Evolutionary conservation across 2,329 filamentous ascomycete species (phyloP).

Genomic region (Stenocarpella maydis): DNA sequence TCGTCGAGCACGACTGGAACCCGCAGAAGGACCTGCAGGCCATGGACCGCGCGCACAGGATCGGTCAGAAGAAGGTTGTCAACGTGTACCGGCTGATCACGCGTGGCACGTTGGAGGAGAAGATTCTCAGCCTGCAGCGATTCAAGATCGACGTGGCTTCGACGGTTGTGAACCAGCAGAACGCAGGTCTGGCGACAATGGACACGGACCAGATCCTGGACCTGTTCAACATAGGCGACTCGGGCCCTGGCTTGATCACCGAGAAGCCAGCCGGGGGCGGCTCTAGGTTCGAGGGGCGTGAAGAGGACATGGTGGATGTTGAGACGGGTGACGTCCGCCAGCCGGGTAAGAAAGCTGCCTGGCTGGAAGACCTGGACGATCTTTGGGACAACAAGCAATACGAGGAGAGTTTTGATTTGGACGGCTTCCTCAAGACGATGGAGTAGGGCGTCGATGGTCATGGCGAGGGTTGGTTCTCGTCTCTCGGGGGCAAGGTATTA

Average conservation of each 20-base stretch:
- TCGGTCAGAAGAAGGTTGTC: conserved; percentile 99
- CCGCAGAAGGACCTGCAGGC: conserved; percentile 98
- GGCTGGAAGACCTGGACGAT: conserved; percentile 93
- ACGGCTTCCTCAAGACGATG: conserved; percentile 96
- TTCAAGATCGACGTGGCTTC: conserved; percentile 99
- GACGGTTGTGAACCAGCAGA: conserved; percentile 98
- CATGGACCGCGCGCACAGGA: conserved; percentile 98
- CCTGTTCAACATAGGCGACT: conserved; percentile 89
- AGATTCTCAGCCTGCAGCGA: conserved; percentile 95
- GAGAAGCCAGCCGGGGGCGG: conserved; percentile 56
- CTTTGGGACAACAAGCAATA: conserved; percentile 98
- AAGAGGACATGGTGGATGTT: conserved; percentile 90
- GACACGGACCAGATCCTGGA: conserved; percentile 98
- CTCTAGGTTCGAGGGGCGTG: conserved; percentile 63
- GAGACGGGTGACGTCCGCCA: conserved; percentile 91
- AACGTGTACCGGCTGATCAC: conserved; percentile 98
- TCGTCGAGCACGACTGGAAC: conserved; percentile 99
- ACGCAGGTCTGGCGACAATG: conserved; percentile 93
- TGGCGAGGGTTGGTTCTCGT: background rate
- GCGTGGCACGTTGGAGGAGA: conserved; percentile 94
- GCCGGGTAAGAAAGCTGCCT: conserved; percentile 91
- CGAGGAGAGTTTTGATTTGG: conserved; percentile 96
- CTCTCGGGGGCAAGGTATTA: background rate
- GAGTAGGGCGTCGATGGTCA: conserved; percentile 54
- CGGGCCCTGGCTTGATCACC: conserved; percentile 70